Percentiles rank a stretch among this genome's conserved stretches.
phyloP scores from a whole-genome alignment of 768 basidiomycete genomes.

The Tremella fuciformis region DNA sequence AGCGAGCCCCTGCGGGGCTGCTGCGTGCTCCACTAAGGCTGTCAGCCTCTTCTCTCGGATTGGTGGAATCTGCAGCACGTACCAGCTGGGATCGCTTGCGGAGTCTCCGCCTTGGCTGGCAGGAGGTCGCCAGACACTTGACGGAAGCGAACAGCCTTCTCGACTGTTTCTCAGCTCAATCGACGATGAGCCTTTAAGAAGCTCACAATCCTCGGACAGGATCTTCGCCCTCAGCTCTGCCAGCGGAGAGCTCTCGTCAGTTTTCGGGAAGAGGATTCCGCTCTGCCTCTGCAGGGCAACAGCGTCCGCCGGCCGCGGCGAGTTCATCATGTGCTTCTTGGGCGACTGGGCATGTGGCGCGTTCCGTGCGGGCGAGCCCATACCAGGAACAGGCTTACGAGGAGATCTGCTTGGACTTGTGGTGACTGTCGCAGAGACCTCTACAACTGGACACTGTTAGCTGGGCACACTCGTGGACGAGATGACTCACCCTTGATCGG shows the following conservation, averaged over 20 bases:
- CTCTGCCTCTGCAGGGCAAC: slow-evolving; percentile 2
- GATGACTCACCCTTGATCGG: no score
- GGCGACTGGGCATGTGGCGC: slow-evolving; percentile 3
- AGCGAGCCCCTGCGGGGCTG: background rate
- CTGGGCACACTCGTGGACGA: no score
- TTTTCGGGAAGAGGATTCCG: slow-evolving; percentile 3
- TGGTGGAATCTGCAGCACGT: slow-evolving; percentile 1
- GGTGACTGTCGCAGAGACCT: background rate
- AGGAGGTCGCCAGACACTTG: slow-evolving; percentile 27
- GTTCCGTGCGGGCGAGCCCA: background rate
- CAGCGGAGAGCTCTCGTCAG: slow-evolving; percentile 14
- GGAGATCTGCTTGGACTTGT: background rate
- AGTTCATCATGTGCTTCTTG: background rate
- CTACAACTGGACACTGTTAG: no score
- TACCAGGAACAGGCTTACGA: background rate
- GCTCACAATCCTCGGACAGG: slow-evolving; percentile 25
- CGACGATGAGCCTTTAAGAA: no score
- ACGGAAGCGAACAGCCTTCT: slow-evolving; percentile 32
- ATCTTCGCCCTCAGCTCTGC: slow-evolving; percentile 28
- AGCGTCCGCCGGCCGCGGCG: background rate
- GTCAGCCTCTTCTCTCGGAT: no score
- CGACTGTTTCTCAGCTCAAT: slow-evolving; percentile 16
- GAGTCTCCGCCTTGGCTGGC: slow-evolving; percentile 11
- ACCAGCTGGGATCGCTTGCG: background rate
- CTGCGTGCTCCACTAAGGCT: background rate